phyloP scores from a whole-genome alignment of 257 asterid species.

The Agastache rugosa region DNA sequence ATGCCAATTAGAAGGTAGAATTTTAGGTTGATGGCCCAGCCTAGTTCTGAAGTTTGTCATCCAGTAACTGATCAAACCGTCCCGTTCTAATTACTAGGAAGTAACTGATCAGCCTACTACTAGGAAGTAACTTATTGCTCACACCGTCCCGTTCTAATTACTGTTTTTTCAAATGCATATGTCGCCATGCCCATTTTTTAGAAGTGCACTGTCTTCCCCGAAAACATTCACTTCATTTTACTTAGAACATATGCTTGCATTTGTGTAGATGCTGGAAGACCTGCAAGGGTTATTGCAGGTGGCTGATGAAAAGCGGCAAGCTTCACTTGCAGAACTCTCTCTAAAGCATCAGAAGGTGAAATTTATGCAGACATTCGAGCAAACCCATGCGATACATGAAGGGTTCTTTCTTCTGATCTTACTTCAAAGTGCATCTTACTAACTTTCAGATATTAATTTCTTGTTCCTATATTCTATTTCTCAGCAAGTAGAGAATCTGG shows the following conservation, averaged over 20 bases:
- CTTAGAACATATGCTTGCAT: conserved; percentile 24
- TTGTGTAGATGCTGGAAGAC: conserved; percentile 76
- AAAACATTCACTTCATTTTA: conserved; percentile 23
- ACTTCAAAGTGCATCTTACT: conserved; percentile 21
- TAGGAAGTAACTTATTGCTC: conserved; percentile 14
- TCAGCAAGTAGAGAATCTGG: conserved; percentile 87
- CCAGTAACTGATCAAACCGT: neutral
- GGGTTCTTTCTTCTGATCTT: conserved; percentile 30
- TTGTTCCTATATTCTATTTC: conserved; percentile 27
- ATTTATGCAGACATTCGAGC: conserved; percentile 22
- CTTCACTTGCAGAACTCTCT: conserved; percentile 77
- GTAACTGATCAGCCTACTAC: neutral
- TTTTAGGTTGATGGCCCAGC: neutral
- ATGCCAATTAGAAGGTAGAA: neutral
- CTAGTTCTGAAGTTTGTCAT: conserved; percentile 18
- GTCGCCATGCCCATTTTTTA: conserved; percentile 19
- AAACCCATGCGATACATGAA: conserved; percentile 34
- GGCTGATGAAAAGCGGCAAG: conserved; percentile 85
- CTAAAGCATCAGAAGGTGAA: conserved; percentile 85
- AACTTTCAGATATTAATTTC: conserved; percentile 23
- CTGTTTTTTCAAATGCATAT: conserved; percentile 3
- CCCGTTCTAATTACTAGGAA: neutral
- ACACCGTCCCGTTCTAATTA: neutral
- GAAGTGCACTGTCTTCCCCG: conserved; percentile 19
- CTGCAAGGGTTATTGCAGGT: conserved; percentile 64